Base-by-base conservation (phyloP, 139 green algal species). In the Micromonas pusilla region DNA sequence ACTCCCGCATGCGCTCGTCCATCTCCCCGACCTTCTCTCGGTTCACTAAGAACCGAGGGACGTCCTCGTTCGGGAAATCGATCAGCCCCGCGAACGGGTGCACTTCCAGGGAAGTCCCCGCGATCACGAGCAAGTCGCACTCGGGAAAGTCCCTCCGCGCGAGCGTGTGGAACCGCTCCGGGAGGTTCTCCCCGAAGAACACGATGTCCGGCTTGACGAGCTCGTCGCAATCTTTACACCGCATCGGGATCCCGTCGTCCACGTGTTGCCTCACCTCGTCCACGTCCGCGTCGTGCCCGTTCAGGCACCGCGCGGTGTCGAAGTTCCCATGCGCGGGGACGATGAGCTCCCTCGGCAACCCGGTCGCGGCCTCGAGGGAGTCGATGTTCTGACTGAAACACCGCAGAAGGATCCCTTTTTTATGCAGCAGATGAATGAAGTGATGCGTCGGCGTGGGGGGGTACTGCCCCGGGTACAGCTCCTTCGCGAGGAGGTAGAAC, bases 281-380 rank as follows among this genome's bases (percentile, higher is more conserved):
- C 16, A 86, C 65, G 38, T 72, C 64, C 64, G 86, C 82, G 20
- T 80, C 37, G 45, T 68, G 67, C 3, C 45, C 37, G 54, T 72
- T 67, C 28, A 93, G 79, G 72, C 82, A 86, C n/a, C 52, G 26
- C 23, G 79, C 79, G 6, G 54, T 80, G 82, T 96, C 90, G 80
- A 96, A 97, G 83, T 94, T 94, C 53, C 92, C 92, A 81, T 97
- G 92, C 3, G 92, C 91, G 2, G 91, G 88, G 1, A 97, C 86
- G 6, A 96, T 73, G 2, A 72, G 67, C 0, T 87, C 82, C 1
- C 68, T 45, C 9, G 86, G 83, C 39, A 94, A 57, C 6, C 90
- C 90, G 9, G 90, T 86, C 79, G 70, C 13, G 70, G 64, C 23
- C 63, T 85, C 81, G 5, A 85, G 63, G 25, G 76, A 77, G 85